phyloP scores from a whole-genome alignment of 192 early-diverging fungal genomes.

The Entomortierella lignicola region DNA sequence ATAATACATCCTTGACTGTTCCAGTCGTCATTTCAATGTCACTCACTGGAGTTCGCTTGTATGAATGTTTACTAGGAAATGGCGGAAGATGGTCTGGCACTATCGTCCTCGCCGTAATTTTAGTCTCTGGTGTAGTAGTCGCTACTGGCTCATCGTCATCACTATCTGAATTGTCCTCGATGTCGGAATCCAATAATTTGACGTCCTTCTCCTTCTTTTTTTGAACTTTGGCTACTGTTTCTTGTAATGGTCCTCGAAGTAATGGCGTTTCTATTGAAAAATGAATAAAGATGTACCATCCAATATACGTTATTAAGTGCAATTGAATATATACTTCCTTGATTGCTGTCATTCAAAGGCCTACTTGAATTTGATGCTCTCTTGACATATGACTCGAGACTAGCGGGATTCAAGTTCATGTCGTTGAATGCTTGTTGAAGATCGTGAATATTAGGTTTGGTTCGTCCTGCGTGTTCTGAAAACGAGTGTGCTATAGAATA shows the following conservation, averaged over 20 bases:
- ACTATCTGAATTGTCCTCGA: conserved; percentile 53
- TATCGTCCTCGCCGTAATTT: conserved; percentile 50
- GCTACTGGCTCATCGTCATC: conserved; percentile 40
- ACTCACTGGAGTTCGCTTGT: conserved; percentile 67
- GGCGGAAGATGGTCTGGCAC: conserved; percentile 62
- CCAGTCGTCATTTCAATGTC: not conserved
- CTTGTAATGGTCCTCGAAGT: conserved; percentile 40
- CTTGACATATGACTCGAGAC: conserved; percentile 52
- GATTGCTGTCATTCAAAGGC: not conserved
- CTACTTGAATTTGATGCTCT: conserved; percentile 48
- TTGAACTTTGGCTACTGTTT: conserved; percentile 34
- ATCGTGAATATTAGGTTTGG: conserved; percentile 62
- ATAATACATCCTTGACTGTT: too few relatives aligned
- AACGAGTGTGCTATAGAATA: conserved; percentile 58
- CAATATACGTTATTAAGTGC: too few relatives aligned
- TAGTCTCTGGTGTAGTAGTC: conserved; percentile 12
- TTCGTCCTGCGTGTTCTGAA: conserved; percentile 64
- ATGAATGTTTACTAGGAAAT: conserved; percentile 69
- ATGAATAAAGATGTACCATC: not conserved
- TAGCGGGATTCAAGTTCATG: conserved; percentile 44
- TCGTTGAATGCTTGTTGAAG: conserved; percentile 59
- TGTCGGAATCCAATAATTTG: conserved; percentile 35
- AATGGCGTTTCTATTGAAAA: conserved; percentile 30
- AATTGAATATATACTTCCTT: too few relatives aligned
- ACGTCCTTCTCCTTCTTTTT: conserved; percentile 29